phyloP scores from a whole-genome alignment of 2,329 filamentous ascomycete species.

The Hypocrella siamensis region DNA sequence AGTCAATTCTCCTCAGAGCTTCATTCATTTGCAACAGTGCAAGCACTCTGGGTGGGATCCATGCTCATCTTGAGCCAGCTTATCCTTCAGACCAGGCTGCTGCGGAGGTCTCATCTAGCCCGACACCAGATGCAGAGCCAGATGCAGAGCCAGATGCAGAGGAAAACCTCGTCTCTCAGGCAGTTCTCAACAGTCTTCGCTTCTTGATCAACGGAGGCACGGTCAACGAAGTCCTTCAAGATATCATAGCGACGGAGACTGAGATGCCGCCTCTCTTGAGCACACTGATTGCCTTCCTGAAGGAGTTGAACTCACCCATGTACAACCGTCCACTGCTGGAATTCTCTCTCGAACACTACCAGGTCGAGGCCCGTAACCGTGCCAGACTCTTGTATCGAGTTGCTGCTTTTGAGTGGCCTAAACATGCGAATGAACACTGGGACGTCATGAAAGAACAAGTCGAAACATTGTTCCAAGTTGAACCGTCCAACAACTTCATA shows the following conservation, averaged over 20 bases:
- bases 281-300: background rate
- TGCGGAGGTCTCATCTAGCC: no score
- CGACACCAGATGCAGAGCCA: no score
- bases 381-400: conserved; percentile 6
- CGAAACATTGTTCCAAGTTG: conserved; percentile 12
- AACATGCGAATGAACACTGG: conserved; percentile 14
- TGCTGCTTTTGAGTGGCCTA: conserved; percentile 13
- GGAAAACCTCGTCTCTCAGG: no score
- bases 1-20: background rate
- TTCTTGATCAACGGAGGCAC: background rate
- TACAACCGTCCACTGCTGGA: conserved; percentile 13
- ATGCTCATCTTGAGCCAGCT: background rate
- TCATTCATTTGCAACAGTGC: background rate
- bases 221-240: background rate
- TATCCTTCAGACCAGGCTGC: no score
- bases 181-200: no score
- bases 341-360: conserved; percentile 10
- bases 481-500: conserved; percentile 14
- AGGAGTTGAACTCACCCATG: conserved; percentile 7
- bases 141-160: no score
- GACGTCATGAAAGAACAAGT: conserved; percentile 10
- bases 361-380: conserved; percentile 8
- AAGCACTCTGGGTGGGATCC: background rate
- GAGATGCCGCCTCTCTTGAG: background rate
- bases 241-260: background rate